Evolutionary conservation across 1,139 yeast genomes (phyloP).

Genomic region (Yamadazyma mexicana): DNA sequence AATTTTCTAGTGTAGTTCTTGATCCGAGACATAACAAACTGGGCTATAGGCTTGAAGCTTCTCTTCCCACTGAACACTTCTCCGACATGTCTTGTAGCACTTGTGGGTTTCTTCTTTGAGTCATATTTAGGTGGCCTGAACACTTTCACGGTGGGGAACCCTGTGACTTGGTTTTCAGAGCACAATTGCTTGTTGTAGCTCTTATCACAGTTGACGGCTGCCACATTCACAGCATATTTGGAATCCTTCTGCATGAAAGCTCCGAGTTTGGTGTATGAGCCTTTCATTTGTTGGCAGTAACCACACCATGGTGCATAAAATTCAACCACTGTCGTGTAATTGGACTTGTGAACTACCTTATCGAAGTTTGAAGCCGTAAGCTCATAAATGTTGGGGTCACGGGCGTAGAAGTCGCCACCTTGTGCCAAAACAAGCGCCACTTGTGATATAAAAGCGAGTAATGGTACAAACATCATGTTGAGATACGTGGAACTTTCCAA

Average conservation of each 20-base stretch:
- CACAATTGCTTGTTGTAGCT: slow-evolving; percentile 68
- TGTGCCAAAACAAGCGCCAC: slow-evolving; percentile 8
- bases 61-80: slow-evolving; percentile 76
- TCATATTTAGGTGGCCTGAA: slow-evolving; percentile 77
- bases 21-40: slow-evolving; percentile 59
- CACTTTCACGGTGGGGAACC: slow-evolving; percentile 80
- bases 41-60: slow-evolving; percentile 56
- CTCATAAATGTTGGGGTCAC: slow-evolving; percentile 54
- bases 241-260: slow-evolving; percentile 47
- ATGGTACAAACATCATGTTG: neutral
- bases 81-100: slow-evolving; percentile 45
- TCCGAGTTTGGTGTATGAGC: slow-evolving; percentile 64
- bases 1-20: slow-evolving; percentile 70
- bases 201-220: slow-evolving; percentile 84
- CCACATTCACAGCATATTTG: slow-evolving; percentile 67
- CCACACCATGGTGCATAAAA: slow-evolving; percentile 99
- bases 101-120: slow-evolving; percentile 14
- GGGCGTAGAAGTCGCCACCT: slow-evolving; percentile 18
- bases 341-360: slow-evolving; percentile 61
- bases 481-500: neutral
- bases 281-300: slow-evolving; percentile 61
- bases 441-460: slow-evolving; percentile 1
- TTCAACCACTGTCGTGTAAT: slow-evolving; percentile 81
- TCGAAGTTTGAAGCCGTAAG: slow-evolving; percentile 59
- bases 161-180: slow-evolving; percentile 61